These are phyloP conservation scores for Penicillium sp. DNA, from an alignment of 2,329 filamentous ascomycete species.

Conservation along the genomic window DNA sequence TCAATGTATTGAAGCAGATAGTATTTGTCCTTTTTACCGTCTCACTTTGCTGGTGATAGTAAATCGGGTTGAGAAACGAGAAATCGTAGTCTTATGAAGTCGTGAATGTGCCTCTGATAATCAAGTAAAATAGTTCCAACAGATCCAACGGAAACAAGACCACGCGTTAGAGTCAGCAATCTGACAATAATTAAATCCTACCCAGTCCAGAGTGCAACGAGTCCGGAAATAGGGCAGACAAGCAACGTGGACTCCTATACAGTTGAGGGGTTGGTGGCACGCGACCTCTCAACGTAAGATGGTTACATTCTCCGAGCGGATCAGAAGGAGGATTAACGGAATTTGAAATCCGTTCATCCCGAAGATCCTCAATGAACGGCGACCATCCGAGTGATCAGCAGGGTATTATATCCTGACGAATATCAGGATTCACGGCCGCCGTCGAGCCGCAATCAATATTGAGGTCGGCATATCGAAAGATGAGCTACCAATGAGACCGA, in stretches of 20 bases:
- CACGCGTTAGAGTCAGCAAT: constrained; percentile 15
- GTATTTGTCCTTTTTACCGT: neutral
- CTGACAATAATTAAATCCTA: constrained; percentile 22
- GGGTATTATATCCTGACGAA: constrained; percentile 15
- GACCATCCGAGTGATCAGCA: constrained; percentile 22
- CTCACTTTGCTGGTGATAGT: neutral
- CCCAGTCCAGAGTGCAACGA: constrained; percentile 26
- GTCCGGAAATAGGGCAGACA: constrained; percentile 14
- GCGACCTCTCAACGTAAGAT: constrained; percentile 16
- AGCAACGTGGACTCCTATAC: constrained; percentile 26
- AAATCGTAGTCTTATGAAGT: constrained; percentile 7
- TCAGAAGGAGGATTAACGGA: constrained; percentile 12
- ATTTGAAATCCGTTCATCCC: constrained; percentile 5
- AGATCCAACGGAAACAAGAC: constrained; percentile 5
- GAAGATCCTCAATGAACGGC: neutral
- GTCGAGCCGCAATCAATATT: constrained; percentile 15
- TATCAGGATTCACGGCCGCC: constrained; percentile 10
- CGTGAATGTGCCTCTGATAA: neutral
- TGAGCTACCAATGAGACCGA: constrained; percentile 15
- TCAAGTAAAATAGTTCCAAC: constrained; percentile 14
- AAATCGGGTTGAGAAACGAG: neutral
- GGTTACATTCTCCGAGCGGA: constrained; percentile 23
- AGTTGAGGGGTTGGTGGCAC: constrained; percentile 20
- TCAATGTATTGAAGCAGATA: no score
- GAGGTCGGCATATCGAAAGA: constrained; percentile 19